These are phyloP conservation scores for Plasmodium gallinaceum DNA, from an alignment of 169 alveolate genomes.

Conservation along the genomic window DNA sequence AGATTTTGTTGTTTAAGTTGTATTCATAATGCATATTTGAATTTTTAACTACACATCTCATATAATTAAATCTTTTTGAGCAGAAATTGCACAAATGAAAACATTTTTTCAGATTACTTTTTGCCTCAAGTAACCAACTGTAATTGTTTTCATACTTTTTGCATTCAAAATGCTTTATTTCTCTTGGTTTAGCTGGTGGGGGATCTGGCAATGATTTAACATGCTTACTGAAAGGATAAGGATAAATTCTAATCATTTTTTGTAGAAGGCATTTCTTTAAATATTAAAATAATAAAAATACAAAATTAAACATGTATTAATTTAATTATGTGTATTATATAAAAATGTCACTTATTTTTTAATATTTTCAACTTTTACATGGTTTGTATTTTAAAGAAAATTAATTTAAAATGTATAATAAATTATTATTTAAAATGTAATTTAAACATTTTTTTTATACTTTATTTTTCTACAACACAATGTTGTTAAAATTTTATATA, in stretches of 20 bases:
- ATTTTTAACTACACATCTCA: slow-evolving; percentile 52
- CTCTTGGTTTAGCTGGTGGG: slow-evolving; percentile 72
- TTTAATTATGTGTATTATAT: background rate
- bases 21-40: slow-evolving; percentile 70
- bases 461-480: slow-evolving; percentile 3
- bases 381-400: slow-evolving; percentile 31
- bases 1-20: slow-evolving; percentile 12
- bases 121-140: slow-evolving; percentile 64
- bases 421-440: slow-evolving; percentile 38
- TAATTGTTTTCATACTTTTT: slow-evolving; percentile 61
- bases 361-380: slow-evolving; percentile 9
- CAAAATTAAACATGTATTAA: slow-evolving; percentile 11
- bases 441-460: slow-evolving; percentile 55
- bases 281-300: slow-evolving; percentile 36
- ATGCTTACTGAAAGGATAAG: slow-evolving; percentile 70
- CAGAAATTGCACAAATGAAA: slow-evolving; percentile 50
- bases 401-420: slow-evolving; percentile 7
- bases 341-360: background rate
- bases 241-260: slow-evolving; percentile 74
- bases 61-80: slow-evolving; percentile 50
- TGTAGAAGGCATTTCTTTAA: slow-evolving; percentile 35
- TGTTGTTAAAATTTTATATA: background rate
- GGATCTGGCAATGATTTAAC: slow-evolving; percentile 76
- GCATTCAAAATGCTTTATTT: slow-evolving; percentile 50
- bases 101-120: slow-evolving; percentile 63